Evolutionary conservation across 2,329 filamentous ascomycete species (phyloP).

Genomic region (Coniella vitis): DNA sequence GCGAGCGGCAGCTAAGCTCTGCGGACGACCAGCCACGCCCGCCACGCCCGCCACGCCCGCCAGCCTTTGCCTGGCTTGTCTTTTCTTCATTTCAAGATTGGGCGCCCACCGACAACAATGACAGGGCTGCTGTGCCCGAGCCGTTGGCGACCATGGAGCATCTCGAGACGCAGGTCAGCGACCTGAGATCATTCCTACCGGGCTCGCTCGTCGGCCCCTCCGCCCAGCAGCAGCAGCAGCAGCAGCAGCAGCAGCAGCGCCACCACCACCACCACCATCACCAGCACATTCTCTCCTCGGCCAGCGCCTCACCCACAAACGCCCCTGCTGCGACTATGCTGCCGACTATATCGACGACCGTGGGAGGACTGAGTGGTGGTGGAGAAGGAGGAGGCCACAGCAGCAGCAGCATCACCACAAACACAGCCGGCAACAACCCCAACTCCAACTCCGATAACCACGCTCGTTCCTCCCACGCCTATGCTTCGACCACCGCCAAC

Average conservation of each 20-base stretch:
- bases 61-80: no score
- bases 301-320: no score
- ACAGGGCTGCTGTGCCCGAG: not conserved
- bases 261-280: not conserved
- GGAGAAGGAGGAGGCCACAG: not conserved
- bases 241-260: not conserved
- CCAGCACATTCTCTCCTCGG: not conserved
- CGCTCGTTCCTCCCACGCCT: no score
- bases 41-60: no score
- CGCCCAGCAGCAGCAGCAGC: constrained; percentile 19
- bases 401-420: constrained; percentile 1
- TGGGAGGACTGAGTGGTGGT: no score
- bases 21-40: no score
- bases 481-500: no score
- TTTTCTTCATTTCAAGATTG: no score
- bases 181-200: constrained; percentile 43
- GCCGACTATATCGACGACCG: no score
- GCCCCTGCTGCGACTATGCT: not conserved
- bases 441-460: constrained; percentile 18
- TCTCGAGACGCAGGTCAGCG: constrained; percentile 47
- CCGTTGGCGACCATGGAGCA: constrained; percentile 37
- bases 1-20: no score
- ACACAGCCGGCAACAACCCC: not conserved
- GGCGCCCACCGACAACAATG: not conserved
- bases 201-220: constrained; percentile 21